Conservation (phyloP, 2,329 filamentous ascomycete species). For the Graphilbum fragrans region DNA sequence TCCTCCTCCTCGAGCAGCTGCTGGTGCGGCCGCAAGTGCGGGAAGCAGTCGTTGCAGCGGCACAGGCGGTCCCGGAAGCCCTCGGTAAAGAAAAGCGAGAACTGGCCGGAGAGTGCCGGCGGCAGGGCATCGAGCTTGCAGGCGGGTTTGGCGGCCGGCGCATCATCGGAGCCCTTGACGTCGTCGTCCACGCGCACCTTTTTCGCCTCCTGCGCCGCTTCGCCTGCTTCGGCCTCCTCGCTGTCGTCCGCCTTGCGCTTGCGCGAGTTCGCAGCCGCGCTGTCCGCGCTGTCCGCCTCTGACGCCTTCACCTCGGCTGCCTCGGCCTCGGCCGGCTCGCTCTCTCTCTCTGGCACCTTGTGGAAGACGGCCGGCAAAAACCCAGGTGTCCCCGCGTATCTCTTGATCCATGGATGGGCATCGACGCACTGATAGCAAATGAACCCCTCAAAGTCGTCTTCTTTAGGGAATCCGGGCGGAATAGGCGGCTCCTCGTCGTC, state of each 20-base stretch:
- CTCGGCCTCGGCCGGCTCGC: neutral
- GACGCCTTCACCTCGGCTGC: slow-evolving; percentile 1
- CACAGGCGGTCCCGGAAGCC: slow-evolving; percentile 76
- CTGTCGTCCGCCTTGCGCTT: slow-evolving; percentile 58
- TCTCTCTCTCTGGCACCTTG: slow-evolving; percentile 12
- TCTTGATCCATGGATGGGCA: slow-evolving; percentile 81
- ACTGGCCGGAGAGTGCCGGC: slow-evolving; percentile 37
- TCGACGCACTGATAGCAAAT: slow-evolving; percentile 92
- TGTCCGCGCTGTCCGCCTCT: neutral
- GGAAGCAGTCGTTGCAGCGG: slow-evolving; percentile 71
- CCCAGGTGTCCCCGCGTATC: slow-evolving; percentile 66
- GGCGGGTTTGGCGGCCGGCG: slow-evolving; percentile 1
- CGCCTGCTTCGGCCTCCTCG: slow-evolving; percentile 18
- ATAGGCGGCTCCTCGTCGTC: slow-evolving; percentile 48
- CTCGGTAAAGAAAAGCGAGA: slow-evolving; percentile 74
- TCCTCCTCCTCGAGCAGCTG: slow-evolving; percentile 93
- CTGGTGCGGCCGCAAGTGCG: slow-evolving; percentile 53
- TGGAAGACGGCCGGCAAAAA: slow-evolving; percentile 65
- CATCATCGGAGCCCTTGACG: slow-evolving; percentile 11
- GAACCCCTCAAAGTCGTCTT: slow-evolving; percentile 81
- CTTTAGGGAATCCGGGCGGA: slow-evolving; percentile 75
- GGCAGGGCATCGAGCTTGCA: slow-evolving; percentile 55
- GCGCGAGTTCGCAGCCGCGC: slow-evolving; percentile 23
- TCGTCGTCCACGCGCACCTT: slow-evolving; percentile 7
- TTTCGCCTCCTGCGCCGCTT: slow-evolving; percentile 31